Evolutionary conservation across 75 land plant species (phyloP).

Genomic region (Sequoia sempervirens): DNA sequence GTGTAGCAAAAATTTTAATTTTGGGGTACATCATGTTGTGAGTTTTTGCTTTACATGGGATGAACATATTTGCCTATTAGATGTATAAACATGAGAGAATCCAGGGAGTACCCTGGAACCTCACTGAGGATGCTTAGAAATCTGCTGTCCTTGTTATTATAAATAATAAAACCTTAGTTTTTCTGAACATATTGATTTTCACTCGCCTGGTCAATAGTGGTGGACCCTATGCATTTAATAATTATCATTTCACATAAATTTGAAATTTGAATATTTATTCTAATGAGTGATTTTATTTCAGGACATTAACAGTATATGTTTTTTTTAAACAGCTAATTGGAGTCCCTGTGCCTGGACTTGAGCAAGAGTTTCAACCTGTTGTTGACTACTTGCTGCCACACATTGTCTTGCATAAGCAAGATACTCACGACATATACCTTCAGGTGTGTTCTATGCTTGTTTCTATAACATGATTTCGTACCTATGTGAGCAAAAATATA

Average conservation of each 20-base stretch:
- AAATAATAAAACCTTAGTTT: background rate
- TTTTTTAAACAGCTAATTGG: constrained; percentile 64
- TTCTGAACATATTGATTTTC: background rate
- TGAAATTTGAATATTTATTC: background rate
- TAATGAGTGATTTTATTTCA: background rate
- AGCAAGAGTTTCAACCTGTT: constrained; percentile 88
- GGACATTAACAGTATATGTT: constrained; percentile 5
- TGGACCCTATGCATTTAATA: background rate
- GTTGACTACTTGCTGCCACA: constrained; percentile 77
- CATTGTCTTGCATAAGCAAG: constrained; percentile 69
- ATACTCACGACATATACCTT: constrained; percentile 72
- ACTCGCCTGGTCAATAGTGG: background rate
- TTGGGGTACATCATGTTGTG: too few species aligned
- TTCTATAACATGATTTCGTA: background rate
- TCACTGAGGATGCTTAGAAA: background rate
- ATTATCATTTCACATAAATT: background rate
- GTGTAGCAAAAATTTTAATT: too few species aligned
- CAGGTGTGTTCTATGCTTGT: constrained; percentile 45
- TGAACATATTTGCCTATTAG: background rate
- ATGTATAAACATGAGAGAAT: background rate
- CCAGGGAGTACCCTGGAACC: background rate
- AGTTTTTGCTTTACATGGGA: background rate
- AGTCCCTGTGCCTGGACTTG: constrained; percentile 74
- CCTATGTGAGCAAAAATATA: background rate
- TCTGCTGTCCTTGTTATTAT: background rate